Conservation (phyloP, 106 monocot species). For the Gastrodia elata region DNA sequence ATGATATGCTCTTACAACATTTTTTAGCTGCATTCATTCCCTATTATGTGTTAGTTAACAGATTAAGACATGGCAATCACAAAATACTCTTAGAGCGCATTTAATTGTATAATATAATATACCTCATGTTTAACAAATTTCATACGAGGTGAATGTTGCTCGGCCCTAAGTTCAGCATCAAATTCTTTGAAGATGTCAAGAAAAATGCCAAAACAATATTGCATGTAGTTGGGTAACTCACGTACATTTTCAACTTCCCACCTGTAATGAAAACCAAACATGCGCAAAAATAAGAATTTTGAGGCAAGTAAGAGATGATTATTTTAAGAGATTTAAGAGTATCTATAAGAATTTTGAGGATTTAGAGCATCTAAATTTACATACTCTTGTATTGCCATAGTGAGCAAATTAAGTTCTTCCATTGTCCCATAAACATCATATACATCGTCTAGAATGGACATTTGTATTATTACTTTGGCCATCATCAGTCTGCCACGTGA, state of each 20-base stretch:
- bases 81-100: too few species aligned
- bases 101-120: too few species aligned
- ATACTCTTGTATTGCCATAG: not conserved
- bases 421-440: constrained; percentile 8
- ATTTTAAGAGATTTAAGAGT: not conserved
- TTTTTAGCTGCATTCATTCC: not conserved
- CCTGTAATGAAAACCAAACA: not conserved
- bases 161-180: not conserved
- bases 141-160: not conserved
- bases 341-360: not conserved
- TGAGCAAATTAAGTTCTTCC: constrained; percentile 5
- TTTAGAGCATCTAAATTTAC: not conserved
- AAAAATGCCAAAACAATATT: not conserved
- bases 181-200: not conserved
- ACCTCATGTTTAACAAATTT: constrained; percentile 1
- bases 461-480: constrained; percentile 6
- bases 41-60: too few species aligned
- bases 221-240: not conserved
- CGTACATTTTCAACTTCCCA: not conserved
- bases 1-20: not conserved
- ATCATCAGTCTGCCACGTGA: constrained; percentile 7
- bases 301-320: not conserved
- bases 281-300: not conserved
- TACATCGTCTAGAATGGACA: not conserved
- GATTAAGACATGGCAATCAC: too few species aligned